These are phyloP conservation scores for Cubamyces lactineus DNA, from an alignment of 768 basidiomycete genomes.

Conservation along the genomic window DNA sequence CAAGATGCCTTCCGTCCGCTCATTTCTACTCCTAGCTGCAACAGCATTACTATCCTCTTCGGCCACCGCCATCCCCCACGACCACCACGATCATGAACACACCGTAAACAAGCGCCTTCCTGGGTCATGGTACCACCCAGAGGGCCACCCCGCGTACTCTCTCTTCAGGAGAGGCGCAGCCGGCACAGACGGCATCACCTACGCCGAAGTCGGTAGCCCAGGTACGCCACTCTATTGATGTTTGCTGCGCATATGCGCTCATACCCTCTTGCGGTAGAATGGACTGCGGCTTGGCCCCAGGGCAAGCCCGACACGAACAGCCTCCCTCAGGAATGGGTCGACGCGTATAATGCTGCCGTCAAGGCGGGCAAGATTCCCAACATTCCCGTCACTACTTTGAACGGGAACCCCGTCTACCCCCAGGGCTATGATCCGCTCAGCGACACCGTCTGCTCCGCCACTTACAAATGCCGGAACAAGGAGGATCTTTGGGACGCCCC, in stretches of 20 bases:
- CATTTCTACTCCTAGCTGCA: constrained; percentile 38
- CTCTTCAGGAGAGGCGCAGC: constrained; percentile 60
- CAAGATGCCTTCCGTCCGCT: constrained; percentile 42
- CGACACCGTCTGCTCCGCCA: constrained; percentile 72
- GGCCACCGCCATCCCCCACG: constrained; percentile 22
- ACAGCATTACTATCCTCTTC: constrained; percentile 11
- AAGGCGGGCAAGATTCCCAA: constrained; percentile 73
- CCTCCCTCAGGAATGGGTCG: constrained; percentile 72
- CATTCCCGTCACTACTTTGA: constrained; percentile 51
- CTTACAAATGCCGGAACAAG: constrained; percentile 62
- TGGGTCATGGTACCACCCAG: constrained; percentile 61
- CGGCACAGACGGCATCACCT: constrained; percentile 49
- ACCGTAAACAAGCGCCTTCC: constrained; percentile 31
- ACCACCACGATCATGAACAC: constrained; percentile 30
- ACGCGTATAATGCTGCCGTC: constrained; percentile 69
- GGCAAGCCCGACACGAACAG: constrained; percentile 41
- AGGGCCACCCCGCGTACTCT: constrained; percentile 59
- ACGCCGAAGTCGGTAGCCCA: constrained; percentile 60
- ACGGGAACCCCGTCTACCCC: constrained; percentile 43
- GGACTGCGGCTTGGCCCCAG: constrained; percentile 63
- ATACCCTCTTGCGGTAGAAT: constrained; percentile 45
- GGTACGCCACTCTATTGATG: constrained; percentile 41
- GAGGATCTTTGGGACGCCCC: constrained; percentile 77
- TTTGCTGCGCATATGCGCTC: constrained; percentile 8
- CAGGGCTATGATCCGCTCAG: constrained; percentile 45